Conservation (phyloP, 2,329 filamentous ascomycete genomes). For the Pseudopyricularia cyperi region DNA sequence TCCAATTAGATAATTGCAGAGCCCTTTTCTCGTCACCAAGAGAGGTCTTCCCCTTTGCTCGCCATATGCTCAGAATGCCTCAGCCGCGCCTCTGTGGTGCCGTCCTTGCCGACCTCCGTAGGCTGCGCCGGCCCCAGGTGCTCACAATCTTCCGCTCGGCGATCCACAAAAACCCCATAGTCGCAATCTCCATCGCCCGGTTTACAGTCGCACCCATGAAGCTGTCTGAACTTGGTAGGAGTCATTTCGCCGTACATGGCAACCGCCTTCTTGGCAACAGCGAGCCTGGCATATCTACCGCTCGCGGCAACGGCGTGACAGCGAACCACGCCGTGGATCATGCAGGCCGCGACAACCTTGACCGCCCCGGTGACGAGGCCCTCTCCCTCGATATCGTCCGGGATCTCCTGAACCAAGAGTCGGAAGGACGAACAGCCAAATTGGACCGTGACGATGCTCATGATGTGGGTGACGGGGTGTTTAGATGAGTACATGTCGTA, state of each 20-base stretch:
- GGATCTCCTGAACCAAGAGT: conserved; percentile 36
- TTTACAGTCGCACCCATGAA: conserved; percentile 52
- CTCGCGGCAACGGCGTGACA: conserved; percentile 48
- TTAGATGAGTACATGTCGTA: conserved; percentile 82
- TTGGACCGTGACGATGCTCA: conserved; percentile 46
- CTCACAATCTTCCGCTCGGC: not conserved
- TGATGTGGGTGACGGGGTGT: conserved; percentile 68
- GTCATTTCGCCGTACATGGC: conserved; percentile 27
- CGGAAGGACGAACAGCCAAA: conserved; percentile 53
- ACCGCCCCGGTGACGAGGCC: conserved; percentile 14
- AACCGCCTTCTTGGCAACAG: conserved; percentile 48
- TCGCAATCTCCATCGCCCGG: conserved; percentile 7
- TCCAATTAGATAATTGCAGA: no score
- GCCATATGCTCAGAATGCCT: not conserved
- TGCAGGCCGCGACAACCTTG: conserved; percentile 54
- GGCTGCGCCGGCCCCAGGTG: not conserved
- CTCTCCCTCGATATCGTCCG: conserved; percentile 20
- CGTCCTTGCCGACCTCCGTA: not conserved
- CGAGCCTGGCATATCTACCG: conserved; percentile 59
- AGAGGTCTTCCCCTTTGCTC: not conserved
- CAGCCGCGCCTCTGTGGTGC: not conserved
- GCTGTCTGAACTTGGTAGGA: conserved; percentile 43
- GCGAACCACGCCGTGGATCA: conserved; percentile 63
- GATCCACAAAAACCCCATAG: conserved; percentile 2
- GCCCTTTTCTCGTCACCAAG: no score